Evolutionary conservation across 2,329 filamentous ascomycete genomes (phyloP).

Genomic region (Hymenoscyphus fructigenus): DNA sequence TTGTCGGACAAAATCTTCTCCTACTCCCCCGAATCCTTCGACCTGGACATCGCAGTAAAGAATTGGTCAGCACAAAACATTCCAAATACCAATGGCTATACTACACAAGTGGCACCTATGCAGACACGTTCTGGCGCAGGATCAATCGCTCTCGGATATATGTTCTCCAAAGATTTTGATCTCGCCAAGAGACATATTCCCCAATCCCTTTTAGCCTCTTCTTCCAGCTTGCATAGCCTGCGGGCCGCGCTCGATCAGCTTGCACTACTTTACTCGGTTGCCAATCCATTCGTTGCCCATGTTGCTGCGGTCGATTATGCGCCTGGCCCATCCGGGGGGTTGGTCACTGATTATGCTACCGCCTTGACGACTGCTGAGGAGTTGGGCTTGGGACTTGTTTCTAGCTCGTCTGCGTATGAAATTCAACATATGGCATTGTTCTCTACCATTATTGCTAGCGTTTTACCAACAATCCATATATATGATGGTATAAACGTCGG

Average conservation of each 20-base stretch:
- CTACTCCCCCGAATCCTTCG: conserved; percentile 91
- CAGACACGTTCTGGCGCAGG: conserved; percentile 89
- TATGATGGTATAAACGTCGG: conserved; percentile 85
- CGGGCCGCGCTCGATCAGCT: conserved; percentile 87
- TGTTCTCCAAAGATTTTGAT: conserved; percentile 97
- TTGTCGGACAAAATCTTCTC: conserved; percentile 97
- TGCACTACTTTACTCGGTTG: conserved; percentile 84
- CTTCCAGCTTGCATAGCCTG: conserved; percentile 76
- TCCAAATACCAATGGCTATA: conserved; percentile 78
- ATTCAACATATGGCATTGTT: conserved; percentile 94
- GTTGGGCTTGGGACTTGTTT: conserved; percentile 80
- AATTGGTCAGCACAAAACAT: conserved; percentile 70
- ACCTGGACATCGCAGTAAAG: conserved; percentile 80
- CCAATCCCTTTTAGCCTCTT: conserved; percentile 85
- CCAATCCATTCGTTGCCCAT: conserved; percentile 90
- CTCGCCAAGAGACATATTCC: conserved; percentile 86
- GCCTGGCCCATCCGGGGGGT: conserved; percentile 55
- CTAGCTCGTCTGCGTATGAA: conserved; percentile 85
- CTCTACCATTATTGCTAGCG: conserved; percentile 73
- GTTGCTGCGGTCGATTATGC: conserved; percentile 87
- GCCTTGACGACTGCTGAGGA: conserved; percentile 83
- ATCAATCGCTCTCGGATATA: conserved; percentile 88
- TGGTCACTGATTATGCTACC: conserved; percentile 84
- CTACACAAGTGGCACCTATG: conserved; percentile 74
- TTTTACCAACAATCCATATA: conserved; percentile 81